Conservation (phyloP, 805 yeast genomes). For the Deakozyma indianensis region DNA sequence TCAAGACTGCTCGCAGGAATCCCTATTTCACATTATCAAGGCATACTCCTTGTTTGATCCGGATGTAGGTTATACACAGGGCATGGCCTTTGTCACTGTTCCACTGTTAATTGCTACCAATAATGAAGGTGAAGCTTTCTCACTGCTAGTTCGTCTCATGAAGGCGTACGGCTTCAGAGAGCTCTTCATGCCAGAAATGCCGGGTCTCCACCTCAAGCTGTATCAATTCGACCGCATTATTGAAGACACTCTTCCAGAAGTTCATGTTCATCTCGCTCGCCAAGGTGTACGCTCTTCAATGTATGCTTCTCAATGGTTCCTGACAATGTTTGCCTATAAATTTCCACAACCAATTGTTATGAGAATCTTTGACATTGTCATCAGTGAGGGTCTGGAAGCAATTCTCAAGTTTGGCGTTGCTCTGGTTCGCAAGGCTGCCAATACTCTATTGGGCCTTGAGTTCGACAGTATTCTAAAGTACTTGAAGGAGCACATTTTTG, state of each 20-base stretch:
- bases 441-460: slow-evolving; percentile 39
- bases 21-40: slow-evolving; percentile 60
- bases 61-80: slow-evolving; percentile 96
- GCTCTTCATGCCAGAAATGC: slow-evolving; percentile 79
- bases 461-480: slow-evolving; percentile 70
- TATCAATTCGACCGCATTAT: slow-evolving; percentile 84
- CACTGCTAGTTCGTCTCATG: slow-evolving; percentile 70
- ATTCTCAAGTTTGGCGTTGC: slow-evolving; percentile 73
- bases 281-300: slow-evolving; percentile 85
- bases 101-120: slow-evolving; percentile 71
- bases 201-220: slow-evolving; percentile 70
- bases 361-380: slow-evolving; percentile 73
- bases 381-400: slow-evolving; percentile 85
- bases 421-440: slow-evolving; percentile 56
- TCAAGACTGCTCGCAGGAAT: slow-evolving; percentile 37
- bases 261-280: slow-evolving; percentile 61
- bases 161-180: slow-evolving; percentile 67
- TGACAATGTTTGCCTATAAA: slow-evolving; percentile 87
- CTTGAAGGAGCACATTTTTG: slow-evolving; percentile 68
- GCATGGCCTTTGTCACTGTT: slow-evolving; percentile 87
- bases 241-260: slow-evolving; percentile 59
- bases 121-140: slow-evolving; percentile 70
- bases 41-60: slow-evolving; percentile 77
- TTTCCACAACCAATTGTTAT: slow-evolving; percentile 83
- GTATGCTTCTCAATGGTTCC: slow-evolving; percentile 98